Base-by-base conservation (phyloP, 108 stramenopile genomes). In the Cylindrotheca fusiformis region DNA sequence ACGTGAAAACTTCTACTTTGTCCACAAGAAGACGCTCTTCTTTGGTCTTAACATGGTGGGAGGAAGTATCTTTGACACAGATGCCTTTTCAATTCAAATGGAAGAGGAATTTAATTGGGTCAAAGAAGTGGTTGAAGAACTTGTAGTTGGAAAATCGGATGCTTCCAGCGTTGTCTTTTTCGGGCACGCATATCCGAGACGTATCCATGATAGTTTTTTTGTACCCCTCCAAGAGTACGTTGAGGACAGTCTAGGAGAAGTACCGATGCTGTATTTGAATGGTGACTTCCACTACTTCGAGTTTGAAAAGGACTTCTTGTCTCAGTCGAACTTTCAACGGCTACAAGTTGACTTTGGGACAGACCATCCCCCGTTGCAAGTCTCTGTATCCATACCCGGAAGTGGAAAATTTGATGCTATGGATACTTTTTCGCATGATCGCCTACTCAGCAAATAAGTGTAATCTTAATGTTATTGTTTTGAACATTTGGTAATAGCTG, bases 31-130 rank as follows among this genome's bases (percentile, higher is more conserved):
- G 26, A 66, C 70, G 6, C 41, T 79, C 0, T 41, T 79, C 23
- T 55, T 82, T 48, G 81, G 81, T 3, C 32, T 82, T 21, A 82
- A 82, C 31, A 55, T 82, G 22, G 78, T 82, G 5, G 75, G 68
- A 5, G 81, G 81, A 0, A 30, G 30, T 32, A 60, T 78, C 5
- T 62, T 63, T 31, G 45, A 64, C 28, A 23, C 2, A 32, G 24
- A 48, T 18, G 77, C 78, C 56, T 79, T 75, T 77, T 50, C 47
- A 12, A 63, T 24, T 2, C 71, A 74, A 0, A 67, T 61, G 4
- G 14, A 32, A 20, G 47, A 25, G 1, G 60, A 65, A 28, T 52
- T 62, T 10, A 10, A 52, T 4, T 76, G 75, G 75, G 57, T 76
- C 27, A 48, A 55, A 32, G 24, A 63, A 10, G 48, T 75, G 23